Evolutionary conservation across 305 asterid species (phyloP).

Genomic region (Solanum hybrid): DNA sequence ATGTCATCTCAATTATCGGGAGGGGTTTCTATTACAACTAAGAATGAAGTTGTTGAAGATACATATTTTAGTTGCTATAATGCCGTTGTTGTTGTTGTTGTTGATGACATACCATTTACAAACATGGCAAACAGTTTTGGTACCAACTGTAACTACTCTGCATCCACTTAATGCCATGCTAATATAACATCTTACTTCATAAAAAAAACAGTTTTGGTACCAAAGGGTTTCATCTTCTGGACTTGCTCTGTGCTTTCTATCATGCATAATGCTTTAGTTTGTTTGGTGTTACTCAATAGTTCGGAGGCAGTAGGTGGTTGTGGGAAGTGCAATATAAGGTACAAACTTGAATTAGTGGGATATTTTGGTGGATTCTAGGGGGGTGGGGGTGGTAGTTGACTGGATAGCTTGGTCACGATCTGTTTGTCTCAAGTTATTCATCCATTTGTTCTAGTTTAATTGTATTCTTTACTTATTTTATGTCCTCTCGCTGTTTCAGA

Average conservation of each 20-base stretch:
- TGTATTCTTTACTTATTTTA: not conserved
- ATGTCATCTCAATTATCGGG: not conserved
- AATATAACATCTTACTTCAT: not conserved
- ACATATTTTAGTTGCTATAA: not conserved
- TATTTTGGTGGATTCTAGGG: not conserved
- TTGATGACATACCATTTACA: not conserved
- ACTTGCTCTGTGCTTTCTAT: not conserved
- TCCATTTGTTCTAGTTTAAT: not conserved
- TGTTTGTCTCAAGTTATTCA: not conserved
- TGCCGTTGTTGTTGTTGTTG: not conserved
- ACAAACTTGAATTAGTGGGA: not conserved
- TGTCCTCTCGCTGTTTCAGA: not conserved
- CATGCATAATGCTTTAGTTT: not conserved
- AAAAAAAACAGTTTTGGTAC: not conserved
- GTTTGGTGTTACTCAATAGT: not conserved
- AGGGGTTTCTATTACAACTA: not conserved
- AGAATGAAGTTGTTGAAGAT: too few species aligned
- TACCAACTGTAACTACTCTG: not conserved
- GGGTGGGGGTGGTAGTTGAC: not conserved
- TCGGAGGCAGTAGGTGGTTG: not conserved
- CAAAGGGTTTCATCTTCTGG: not conserved
- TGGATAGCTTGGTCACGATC: not conserved
- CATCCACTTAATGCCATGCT: not conserved
- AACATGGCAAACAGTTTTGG: not conserved
- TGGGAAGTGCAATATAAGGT: not conserved